Base-by-base conservation (phyloP, 768 basidiomycete species). In the Pholiota conissans region DNA sequence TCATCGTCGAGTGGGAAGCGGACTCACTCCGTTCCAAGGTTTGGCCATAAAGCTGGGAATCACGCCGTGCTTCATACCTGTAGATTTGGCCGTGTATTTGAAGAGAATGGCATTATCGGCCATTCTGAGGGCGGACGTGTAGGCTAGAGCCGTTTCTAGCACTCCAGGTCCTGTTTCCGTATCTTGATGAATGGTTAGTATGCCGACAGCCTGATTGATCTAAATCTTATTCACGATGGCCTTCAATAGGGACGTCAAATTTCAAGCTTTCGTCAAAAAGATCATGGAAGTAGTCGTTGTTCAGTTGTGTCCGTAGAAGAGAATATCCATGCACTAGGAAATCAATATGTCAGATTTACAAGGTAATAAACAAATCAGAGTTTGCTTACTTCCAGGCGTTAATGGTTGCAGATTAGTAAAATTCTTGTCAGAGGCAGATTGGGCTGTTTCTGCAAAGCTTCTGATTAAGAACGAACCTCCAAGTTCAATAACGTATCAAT, bases 21-120 rank as follows among this genome's bases (percentile, higher is more conserved):
- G 11, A 76, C 89, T 67, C 67, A 95, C 94, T 66, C 93, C 87
- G 29, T 87, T 88, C 91, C 93, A 97, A 24, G 95, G 95, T 66
- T 98, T 98, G 0, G 95, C 95, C 96, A 98, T 98, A 74, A 99
- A 99, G 58, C 93, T 96, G 1, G 97, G 96, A 35, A 93, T 83
- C 55, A 99, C 79, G 8, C 90, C 91, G 61, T 90, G 80, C 69
- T 88, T 85, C 82, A 97, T 91, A 0, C 96, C 96, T 2, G 96
- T 74, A 58, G 93, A 93, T 79, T 98, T 98, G 2, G 93, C 91
- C 13, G 91, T 71, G 63, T 88, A 91, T 71, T 99, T 99, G 84
- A 93, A 99, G 47, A 99, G 75, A 52, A 88, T 82, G 0, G 95
- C 95, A 67, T 94, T 95, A 66, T 96, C 94, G 0, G 91, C 94